Percentiles rank a stretch among this genome's conserved stretches.
Conservation (phyloP, 768 basidiomycete genomes). For the Mycena amicta region DNA sequence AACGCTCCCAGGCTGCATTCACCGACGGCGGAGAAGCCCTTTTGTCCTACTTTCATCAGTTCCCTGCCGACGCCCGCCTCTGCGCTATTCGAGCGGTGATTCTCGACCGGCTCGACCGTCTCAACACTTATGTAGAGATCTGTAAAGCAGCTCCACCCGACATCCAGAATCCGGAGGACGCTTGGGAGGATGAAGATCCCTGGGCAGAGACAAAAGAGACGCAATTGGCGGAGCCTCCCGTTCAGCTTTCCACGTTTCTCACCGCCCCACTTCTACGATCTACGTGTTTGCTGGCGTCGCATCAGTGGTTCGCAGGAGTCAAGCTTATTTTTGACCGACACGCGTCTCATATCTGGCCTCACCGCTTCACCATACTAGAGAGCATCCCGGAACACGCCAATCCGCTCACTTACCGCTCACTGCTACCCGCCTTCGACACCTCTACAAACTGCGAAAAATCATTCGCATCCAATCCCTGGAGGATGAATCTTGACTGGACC, state of each 20-base stretch:
- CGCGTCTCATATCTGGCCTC: constrained; percentile 60
- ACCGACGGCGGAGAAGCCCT: constrained; percentile 35
- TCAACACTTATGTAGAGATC: constrained; percentile 75
- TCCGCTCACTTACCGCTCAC: constrained; percentile 58
- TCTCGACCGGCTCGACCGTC: constrained; percentile 65
- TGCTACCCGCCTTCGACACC: constrained; percentile 67
- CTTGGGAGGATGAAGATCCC: constrained; percentile 74
- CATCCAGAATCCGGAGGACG: constrained; percentile 52
- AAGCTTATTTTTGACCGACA: constrained; percentile 61
- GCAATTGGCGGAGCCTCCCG: constrained; percentile 38
- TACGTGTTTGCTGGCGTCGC: constrained; percentile 69
- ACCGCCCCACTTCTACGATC: constrained; percentile 54
- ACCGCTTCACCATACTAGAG: constrained; percentile 69
- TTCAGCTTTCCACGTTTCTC: constrained; percentile 70
- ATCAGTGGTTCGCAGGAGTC: constrained; percentile 60
- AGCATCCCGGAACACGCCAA: constrained; percentile 73
- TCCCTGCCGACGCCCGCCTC: constrained; percentile 64
- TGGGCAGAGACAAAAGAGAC: constrained; percentile 57
- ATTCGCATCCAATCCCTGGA: constrained; percentile 43
- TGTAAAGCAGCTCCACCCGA: constrained; percentile 42
- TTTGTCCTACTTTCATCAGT: constrained; percentile 54
- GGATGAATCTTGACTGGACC: constrained; percentile 58
- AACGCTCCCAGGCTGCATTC: constrained; percentile 45
- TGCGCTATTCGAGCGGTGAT: constrained; percentile 68
- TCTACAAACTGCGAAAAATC: constrained; percentile 46